phyloP scores from a whole-genome alignment of 805 yeast genomes.

The Ogataea paradorogensis region DNA sequence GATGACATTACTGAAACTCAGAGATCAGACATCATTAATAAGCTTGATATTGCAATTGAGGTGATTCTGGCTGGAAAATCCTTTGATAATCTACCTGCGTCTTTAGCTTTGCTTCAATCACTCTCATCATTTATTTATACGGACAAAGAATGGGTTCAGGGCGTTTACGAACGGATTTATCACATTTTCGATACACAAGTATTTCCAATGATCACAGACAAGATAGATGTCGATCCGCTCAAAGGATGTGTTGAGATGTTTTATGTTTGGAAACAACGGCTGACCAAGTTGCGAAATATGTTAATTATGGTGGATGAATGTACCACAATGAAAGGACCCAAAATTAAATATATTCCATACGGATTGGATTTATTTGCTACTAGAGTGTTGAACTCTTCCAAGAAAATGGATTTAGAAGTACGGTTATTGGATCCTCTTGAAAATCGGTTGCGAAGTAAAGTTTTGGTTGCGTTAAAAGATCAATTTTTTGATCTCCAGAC shows the following conservation, averaged over 20 bases:
- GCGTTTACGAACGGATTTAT: slow-evolving; percentile 9
- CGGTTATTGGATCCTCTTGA: slow-evolving; percentile 14
- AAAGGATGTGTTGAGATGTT: slow-evolving; percentile 7
- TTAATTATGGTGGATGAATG: slow-evolving; percentile 18
- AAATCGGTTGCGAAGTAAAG: slow-evolving; percentile 6
- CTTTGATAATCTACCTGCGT: slow-evolving; percentile 6
- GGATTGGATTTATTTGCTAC: slow-evolving; percentile 10
- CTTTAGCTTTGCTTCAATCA: slow-evolving; percentile 12
- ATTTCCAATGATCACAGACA: slow-evolving; percentile 7
- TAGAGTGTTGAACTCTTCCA: slow-evolving; percentile 7
- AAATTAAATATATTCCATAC: slow-evolving; percentile 8
- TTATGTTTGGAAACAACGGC: slow-evolving; percentile 15
- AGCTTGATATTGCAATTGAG: slow-evolving; percentile 11
- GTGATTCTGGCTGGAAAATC: slow-evolving; percentile 13
- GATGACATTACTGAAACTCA: neutral
- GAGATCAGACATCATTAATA: neutral
- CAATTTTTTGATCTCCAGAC: neutral
- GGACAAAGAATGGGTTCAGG: slow-evolving; percentile 8
- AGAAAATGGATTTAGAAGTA: slow-evolving; percentile 4
- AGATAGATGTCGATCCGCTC: slow-evolving; percentile 1
- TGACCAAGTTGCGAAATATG: slow-evolving; percentile 7
- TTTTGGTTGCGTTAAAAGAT: slow-evolving; percentile 13
- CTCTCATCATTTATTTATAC: slow-evolving; percentile 8
- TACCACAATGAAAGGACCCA: slow-evolving; percentile 10
- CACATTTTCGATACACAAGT: slow-evolving; percentile 11